Conservation (phyloP, 2,329 filamentous ascomycete species). For the Diaporthe vexans region DNA sequence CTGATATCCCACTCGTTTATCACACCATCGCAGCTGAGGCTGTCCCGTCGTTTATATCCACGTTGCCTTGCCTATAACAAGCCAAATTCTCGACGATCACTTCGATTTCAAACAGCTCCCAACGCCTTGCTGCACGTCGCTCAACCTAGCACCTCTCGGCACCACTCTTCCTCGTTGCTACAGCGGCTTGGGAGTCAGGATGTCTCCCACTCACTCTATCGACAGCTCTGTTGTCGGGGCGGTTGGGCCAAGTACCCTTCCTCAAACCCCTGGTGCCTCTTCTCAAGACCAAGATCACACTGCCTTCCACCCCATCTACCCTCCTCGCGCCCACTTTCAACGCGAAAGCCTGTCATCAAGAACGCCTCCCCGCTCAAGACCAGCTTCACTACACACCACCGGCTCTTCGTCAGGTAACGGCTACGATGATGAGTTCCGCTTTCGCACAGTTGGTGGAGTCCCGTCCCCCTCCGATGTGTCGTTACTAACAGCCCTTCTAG, state of each 20-base stretch:
- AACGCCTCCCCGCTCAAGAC: slow-evolving; percentile 32
- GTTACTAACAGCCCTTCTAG: slow-evolving; percentile 41
- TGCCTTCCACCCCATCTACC: slow-evolving; percentile 18
- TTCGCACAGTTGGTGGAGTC: slow-evolving; percentile 48
- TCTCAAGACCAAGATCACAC: slow-evolving; percentile 21
- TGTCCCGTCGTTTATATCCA: slow-evolving; percentile 17
- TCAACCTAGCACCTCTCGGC: not conserved
- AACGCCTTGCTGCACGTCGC: slow-evolving; percentile 5
- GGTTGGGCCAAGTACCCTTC: slow-evolving; percentile 1
- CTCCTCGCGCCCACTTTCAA: slow-evolving; percentile 29
- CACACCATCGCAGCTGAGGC: slow-evolving; percentile 17
- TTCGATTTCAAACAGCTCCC: not conserved
- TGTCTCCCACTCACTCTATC: slow-evolving; percentile 30
- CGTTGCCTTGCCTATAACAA: slow-evolving; percentile 13
- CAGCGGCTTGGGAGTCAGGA: slow-evolving; percentile 9
- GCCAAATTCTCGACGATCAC: slow-evolving; percentile 15
- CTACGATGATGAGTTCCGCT: slow-evolving; percentile 51
- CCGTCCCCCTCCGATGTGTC: not conserved
- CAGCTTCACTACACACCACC: slow-evolving; percentile 37
- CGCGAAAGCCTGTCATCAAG: slow-evolving; percentile 32
- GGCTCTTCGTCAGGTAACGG: slow-evolving; percentile 34
- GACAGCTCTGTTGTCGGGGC: slow-evolving; percentile 17
- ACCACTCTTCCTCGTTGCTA: not conserved
- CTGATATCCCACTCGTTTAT: slow-evolving; percentile 25
- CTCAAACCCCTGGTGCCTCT: not conserved